Conservation (phyloP, 768 basidiomycete species). For the Pleurotus platypus region DNA sequence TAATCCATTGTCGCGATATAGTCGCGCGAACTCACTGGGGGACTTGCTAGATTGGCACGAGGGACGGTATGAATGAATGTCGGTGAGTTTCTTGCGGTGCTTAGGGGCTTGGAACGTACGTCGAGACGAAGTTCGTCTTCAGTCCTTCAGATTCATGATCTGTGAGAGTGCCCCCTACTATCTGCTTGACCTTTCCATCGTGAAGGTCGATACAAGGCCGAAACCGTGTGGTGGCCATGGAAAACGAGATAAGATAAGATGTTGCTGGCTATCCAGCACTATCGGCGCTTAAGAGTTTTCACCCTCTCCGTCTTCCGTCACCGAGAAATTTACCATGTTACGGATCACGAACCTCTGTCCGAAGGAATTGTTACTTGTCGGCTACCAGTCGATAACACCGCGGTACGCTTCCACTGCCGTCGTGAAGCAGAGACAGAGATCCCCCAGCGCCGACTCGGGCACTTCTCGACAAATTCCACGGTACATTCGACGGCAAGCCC, state of each 20-base stretch:
- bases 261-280: background rate
- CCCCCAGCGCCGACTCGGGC: too few species aligned
- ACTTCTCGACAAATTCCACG: conserved; percentile 18
- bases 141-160: conserved; percentile 56
- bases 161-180: conserved; percentile 91
- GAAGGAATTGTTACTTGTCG: conserved; percentile 1
- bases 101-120: conserved; percentile 39
- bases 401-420: conserved; percentile 1
- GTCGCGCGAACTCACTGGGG: conserved; percentile 71
- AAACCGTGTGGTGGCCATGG: conserved; percentile 36
- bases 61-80: conserved; percentile 9
- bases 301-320: background rate
- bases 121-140: conserved; percentile 89
- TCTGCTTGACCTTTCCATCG: conserved; percentile 94
- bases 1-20: conserved; percentile 70
- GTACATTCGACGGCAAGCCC: conserved; percentile 24
- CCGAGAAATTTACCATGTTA: background rate
- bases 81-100: background rate
- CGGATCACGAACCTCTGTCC: conserved; percentile 1
- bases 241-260: background rate
- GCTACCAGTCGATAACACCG: conserved; percentile 1
- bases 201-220: conserved; percentile 97
- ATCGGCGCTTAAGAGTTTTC: background rate
- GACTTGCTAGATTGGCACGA: conserved; percentile 51
- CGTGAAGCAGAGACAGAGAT: background rate